Evolutionary conservation across 2,329 filamentous ascomycete genomes (phyloP), one percentile per base, ranked within the genome.

Genomic region (Cladosporium colombiae): DNA sequence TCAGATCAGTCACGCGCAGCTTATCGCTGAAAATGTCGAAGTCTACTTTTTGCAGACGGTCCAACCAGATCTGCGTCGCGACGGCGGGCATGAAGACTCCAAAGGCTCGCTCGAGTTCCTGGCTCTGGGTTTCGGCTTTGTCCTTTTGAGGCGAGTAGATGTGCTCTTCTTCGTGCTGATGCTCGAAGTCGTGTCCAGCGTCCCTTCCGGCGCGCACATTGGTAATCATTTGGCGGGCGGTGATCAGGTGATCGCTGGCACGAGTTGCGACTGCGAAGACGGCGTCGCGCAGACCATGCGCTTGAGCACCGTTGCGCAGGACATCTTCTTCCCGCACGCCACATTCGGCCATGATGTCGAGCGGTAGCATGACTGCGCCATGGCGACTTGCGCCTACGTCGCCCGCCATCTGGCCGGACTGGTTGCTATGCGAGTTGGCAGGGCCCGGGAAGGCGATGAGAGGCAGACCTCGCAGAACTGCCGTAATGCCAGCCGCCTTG

Each of bases 221-320:
- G 74, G 88, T 89, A 67, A 98, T 78, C 93, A 99, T 97, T 76
- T 97, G 92, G 66, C 93, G 84, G 1, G 91, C 94, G 0, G 94
- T 98, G 71, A 97, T 96, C 37, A 99, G 82, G 78, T 99, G 95
- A 76, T 99, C 95, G 74, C 96, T 96, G 7, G 95, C 95, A 44
- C 94, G 87, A 0, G 95, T 99, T 0, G 95, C 95, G 16, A 99
- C 92, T 4, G 88, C 85, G 78, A 98, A 99, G 0, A 98, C 88
- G 3, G 93, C 94, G 77, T 99, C 94, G 67, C 91, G 88, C 21
- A 98, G 83, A 0, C 93, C 93, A 0, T 87, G 83, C 0, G 94
- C 94, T n/a, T 86, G 81, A 0, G 90, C 88, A 0, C 93, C 94
- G 50, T 88, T 84, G 10, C 94, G 86, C 67, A 96, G 91, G 0